Conservation (phyloP, 2,329 filamentous ascomycete genomes). For the Tetracladium maxilliforme region DNA sequence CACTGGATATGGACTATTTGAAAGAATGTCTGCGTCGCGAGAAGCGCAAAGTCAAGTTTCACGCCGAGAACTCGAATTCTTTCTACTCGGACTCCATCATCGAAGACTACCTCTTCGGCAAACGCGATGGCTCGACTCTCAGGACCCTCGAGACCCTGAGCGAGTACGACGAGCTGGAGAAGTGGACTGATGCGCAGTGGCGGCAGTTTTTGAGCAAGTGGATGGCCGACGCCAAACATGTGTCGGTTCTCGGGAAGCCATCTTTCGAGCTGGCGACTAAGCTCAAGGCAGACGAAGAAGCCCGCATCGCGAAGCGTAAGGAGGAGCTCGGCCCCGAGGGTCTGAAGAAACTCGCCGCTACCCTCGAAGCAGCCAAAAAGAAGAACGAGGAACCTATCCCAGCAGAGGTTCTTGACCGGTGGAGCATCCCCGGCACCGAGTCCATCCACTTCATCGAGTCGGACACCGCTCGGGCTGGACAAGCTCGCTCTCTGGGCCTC, state of each 20-base stretch:
- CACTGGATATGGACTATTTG: conserved; percentile 82
- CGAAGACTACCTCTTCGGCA: conserved; percentile 82
- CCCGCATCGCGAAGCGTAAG: conserved; percentile 64
- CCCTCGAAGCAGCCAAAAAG: conserved; percentile 68
- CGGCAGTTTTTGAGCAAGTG: conserved; percentile 67
- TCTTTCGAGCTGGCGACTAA: conserved; percentile 67
- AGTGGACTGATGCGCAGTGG: conserved; percentile 79
- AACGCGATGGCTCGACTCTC: conserved; percentile 66
- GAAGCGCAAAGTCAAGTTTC: conserved; percentile 67
- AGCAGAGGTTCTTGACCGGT: conserved; percentile 62
- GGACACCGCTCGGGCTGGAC: conserved; percentile 67
- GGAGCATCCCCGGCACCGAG: conserved; percentile 70
- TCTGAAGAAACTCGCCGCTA: conserved; percentile 56
- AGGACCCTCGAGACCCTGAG: conserved; percentile 37
- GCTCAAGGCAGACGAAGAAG: conserved; percentile 69
- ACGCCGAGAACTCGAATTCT: conserved; percentile 65
- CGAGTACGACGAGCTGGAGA: conserved; percentile 55
- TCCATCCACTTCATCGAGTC: conserved; percentile 94
- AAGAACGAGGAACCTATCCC: conserved; percentile 86
- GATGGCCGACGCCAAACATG: conserved; percentile 72
- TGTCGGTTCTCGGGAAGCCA: conserved; percentile 79
- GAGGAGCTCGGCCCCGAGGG: conserved; percentile 70
- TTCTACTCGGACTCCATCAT: conserved; percentile 81
- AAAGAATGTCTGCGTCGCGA: conserved; percentile 75
- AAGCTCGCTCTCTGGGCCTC: conserved; percentile 56